Conservation (phyloP, 768 basidiomycete species). For the Serendipita indica region DNA sequence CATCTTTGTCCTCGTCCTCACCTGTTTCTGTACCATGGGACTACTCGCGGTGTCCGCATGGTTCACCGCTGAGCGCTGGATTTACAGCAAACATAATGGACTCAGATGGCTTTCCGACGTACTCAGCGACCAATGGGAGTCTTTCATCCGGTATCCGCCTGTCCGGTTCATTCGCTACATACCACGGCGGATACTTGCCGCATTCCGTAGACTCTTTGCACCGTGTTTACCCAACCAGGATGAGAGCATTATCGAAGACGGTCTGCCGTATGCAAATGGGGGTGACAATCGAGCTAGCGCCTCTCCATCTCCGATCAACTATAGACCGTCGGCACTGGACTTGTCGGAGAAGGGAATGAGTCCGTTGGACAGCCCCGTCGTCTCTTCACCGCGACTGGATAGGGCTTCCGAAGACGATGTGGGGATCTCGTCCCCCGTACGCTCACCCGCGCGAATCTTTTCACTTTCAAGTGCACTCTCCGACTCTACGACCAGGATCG, state of each 20-base stretch:
- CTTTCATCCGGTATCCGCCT: neutral
- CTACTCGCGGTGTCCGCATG: slow-evolving; percentile 55
- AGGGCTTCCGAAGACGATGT: neutral
- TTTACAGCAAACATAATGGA: slow-evolving; percentile 46
- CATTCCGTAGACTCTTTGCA: neutral
- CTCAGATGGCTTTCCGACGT: slow-evolving; percentile 57
- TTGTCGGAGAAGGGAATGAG: neutral
- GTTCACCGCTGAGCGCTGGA: slow-evolving; percentile 58
- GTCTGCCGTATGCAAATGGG: neutral
- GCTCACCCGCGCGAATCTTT: neutral
- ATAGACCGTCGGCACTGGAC: neutral
- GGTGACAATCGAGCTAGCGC: neutral
- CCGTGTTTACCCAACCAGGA: neutral
- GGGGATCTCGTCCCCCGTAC: neutral
- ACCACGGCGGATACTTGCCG: neutral
- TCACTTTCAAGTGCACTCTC: neutral
- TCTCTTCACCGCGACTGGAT: neutral
- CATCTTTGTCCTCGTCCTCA: slow-evolving; percentile 62
- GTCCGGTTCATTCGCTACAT: neutral
- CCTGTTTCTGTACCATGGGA: slow-evolving; percentile 56
- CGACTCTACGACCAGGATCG: neutral
- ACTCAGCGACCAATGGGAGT: slow-evolving; percentile 21
- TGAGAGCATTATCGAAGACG: slow-evolving; percentile 1
- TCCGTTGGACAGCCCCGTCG: neutral
- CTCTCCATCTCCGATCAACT: neutral